Base-by-base conservation (phyloP, 2,329 filamentous ascomycete genomes). In the Thielaviopsis cerberus region DNA sequence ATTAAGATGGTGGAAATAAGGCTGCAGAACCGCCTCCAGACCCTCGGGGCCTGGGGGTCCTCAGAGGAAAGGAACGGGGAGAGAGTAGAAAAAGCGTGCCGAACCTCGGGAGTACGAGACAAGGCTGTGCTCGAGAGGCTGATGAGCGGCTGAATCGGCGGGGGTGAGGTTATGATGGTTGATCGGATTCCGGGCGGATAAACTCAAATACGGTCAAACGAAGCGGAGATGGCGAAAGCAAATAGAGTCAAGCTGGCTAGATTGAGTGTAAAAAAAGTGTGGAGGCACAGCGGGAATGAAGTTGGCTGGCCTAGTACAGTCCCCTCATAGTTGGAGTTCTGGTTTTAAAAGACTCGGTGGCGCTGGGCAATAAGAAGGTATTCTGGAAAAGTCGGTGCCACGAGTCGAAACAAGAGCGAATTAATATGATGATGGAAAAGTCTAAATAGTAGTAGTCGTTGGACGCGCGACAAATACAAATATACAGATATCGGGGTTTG, bases 51-150 rank as follows among this genome's bases (percentile, higher is more conserved):
- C 57, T 56, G 57, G 50, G 48, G 54, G 45, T 51, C 34, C 34
- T 41, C 15, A 37, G 34, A 59, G 54, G 26, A 54, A 50, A 41
- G 52, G 54, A 57, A 55, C 62, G 64, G 62, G 62, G 64, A 67
- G 65, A 59, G 64, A 62, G 62, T 48, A 34, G 45, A 56, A 53
- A 59, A 58, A 20, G 51, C 24, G 23, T 54, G 56, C 63, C 58
- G 62, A 59, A 57, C 55, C 55, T 57, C 55, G 48, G 48, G 22
- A 25, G 51, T 13, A 17, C 34, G 34, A 41, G 34, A 41, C 34
- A 41, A 41, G 34, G 34, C 34, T 41, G 15, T 41, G 34, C 34
- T 41, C 34, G 34, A 50, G 55, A 53, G 55, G 55, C 24, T 57
- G 50, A 34, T 22, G 23, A 15, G 50, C 37, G 45, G 24, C 25